A percentile compares a stretch with the other conserved stretches of the same genome.
Evolutionary conservation across 305 asterid species (phyloP).

Genomic region (Fraxinus greggii): DNA sequence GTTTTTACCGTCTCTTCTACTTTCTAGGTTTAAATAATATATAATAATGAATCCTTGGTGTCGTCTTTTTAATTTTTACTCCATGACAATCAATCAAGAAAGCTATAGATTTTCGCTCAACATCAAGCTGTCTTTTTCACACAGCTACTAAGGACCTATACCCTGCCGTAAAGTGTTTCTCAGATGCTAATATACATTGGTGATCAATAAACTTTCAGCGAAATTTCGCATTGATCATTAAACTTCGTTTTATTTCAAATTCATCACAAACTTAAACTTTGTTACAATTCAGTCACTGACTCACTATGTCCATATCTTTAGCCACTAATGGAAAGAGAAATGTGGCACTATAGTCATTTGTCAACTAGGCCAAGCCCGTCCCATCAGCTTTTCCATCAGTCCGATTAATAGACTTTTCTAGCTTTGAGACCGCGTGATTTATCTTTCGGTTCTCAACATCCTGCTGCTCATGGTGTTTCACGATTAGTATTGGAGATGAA

Average conservation of each 20-base stretch:
- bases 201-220: no score
- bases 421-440: no score
- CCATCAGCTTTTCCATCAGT: background rate
- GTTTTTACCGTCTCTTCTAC: background rate
- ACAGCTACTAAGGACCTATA: background rate
- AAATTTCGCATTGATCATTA: background rate
- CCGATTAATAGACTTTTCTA: background rate
- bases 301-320: background rate
- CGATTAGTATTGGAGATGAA: background rate
- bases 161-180: background rate
- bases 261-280: background rate
- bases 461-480: no score
- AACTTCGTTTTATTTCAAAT: background rate
- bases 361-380: background rate
- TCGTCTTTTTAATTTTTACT: background rate
- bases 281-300: background rate
- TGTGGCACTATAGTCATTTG: background rate
- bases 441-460: no score
- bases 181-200: background rate
- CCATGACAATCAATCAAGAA: background rate
- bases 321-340: background rate
- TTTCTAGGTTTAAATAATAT: background rate
- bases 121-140: background rate
- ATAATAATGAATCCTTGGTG: background rate
- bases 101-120: background rate